A percentile compares a stretch with the other conserved stretches of the same genome.
phyloP scores from a whole-genome alignment of 345 rosid species.

The Eucalyptus coolabah region DNA sequence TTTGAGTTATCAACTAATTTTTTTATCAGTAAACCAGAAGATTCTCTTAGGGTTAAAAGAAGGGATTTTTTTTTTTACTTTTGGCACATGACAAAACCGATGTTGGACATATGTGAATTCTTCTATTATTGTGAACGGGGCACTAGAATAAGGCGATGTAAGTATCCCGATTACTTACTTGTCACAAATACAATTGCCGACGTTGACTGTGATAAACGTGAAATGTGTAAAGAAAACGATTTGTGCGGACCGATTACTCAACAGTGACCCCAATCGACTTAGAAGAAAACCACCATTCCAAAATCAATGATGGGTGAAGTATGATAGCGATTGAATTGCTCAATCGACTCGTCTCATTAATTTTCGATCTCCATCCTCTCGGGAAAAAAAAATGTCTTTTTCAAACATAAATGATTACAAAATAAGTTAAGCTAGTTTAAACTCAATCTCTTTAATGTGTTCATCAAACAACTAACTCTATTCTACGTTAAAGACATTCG shows the following conservation, averaged over 20 bases:
- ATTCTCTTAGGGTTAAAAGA: too few relatives aligned
- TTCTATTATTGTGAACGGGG: too few relatives aligned
- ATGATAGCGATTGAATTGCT: background rate
- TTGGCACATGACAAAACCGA: too few relatives aligned
- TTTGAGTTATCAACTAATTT: too few relatives aligned
- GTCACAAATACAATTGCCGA: background rate
- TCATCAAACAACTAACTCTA: background rate
- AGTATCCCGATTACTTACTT: background rate
- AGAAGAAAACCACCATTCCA: background rate
- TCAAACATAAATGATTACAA: background rate
- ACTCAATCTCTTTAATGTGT: background rate
- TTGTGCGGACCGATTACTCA: fast-evolving
- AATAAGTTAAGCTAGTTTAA: background rate
- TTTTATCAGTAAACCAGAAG: too few relatives aligned
- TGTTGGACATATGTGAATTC: too few relatives aligned
- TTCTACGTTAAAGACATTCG: background rate
- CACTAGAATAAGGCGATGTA: too few relatives aligned
- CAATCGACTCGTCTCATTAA: background rate
- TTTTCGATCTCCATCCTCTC: background rate
- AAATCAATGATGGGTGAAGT: background rate
- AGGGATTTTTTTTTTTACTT: too few relatives aligned
- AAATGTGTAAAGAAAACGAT: background rate
- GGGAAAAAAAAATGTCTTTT: background rate
- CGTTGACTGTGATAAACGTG: fast-evolving
- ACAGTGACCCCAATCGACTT: fast-evolving